Base-by-base conservation (phyloP, 306 rosid genomes). In the Hippophae tibetana region DNA sequence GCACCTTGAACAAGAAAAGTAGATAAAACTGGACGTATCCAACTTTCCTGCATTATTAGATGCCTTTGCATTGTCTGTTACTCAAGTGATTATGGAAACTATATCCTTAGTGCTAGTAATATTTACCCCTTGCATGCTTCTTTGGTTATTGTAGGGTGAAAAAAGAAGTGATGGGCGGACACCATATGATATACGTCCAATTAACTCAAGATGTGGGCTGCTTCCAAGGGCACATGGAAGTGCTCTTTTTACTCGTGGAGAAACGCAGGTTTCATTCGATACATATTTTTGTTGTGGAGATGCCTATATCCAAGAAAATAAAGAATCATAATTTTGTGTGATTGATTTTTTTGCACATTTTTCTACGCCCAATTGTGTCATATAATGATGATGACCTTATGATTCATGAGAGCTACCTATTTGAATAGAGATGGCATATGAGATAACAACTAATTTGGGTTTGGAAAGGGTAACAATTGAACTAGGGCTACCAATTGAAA, bases 201-300 rank as follows among this genome's bases (percentile, higher is more conserved):
- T 92, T 54, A 71, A 82, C 75, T 74, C 99, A 52, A 86, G 80
- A 59, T 85, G 95, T 80, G 83, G 95, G 12, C 76, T 92, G 68
- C 82, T 92, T 75, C 99, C 99, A 53, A 89, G 99, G 71, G 96
- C 96, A 53, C 99, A 92, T 73, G 99, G 99, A 68, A 88, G 99
- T 78, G 71, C 99, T 42, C 95, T 88, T 73, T 92, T 92, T 65
- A 92, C 99, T 9, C 86, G 99, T 64, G 99, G 99, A 14, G 99
- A 92, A 72, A 92, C 99, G 60, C 99, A 92, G 99, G 99, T 92
- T 53, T 67, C 10, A 47, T 47, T 5, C 49, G 14, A 8, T 66
- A 49, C 60, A 61, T 64, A 49, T 63, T 57, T 56, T 61, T 65
- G 8, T 65, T 44, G 3, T 49, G 53, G 53, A 6, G 13, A 23